Evolutionary conservation across 2,329 filamentous ascomycete species (phyloP).

Genomic region (Byssochlamys sp.): DNA sequence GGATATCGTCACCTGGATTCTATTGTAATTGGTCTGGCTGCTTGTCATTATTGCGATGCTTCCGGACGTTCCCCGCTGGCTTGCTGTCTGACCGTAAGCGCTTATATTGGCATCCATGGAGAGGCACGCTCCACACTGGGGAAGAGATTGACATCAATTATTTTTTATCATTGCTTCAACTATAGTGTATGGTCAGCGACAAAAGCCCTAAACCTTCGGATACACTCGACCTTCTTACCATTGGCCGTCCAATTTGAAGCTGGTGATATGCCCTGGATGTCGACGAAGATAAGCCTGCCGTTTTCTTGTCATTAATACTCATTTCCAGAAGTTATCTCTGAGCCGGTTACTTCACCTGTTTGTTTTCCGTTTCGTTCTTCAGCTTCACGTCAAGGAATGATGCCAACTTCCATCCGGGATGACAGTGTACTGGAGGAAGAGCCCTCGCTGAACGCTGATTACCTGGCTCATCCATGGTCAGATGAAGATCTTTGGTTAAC

Average conservation of each 20-base stretch:
- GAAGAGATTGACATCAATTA: no score
- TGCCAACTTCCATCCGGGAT: neutral
- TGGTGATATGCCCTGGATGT: neutral
- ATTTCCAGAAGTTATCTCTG: neutral
- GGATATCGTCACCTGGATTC: neutral
- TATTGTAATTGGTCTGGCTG: neutral
- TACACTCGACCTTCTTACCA: no score
- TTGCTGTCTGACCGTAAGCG: no score
- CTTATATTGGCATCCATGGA: no score
- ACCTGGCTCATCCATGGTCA: neutral
- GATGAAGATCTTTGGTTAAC: neutral
- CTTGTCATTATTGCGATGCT: neutral
- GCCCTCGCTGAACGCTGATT: neutral
- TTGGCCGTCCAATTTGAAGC: neutral
- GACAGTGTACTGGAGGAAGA: neutral
- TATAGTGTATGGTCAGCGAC: no score
- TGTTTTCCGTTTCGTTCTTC: neutral
- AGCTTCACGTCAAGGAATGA: neutral
- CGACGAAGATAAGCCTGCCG: neutral
- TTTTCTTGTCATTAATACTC: neutral
- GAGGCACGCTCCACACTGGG: no score
- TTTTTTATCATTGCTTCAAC: no score
- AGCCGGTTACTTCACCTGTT: neutral
- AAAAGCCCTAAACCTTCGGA: no score
- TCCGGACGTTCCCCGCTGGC: no score